These are phyloP conservation scores for Cyclospora cayetanensis DNA, from an alignment of 169 alveolate genomes.

Conservation along the genomic window DNA sequence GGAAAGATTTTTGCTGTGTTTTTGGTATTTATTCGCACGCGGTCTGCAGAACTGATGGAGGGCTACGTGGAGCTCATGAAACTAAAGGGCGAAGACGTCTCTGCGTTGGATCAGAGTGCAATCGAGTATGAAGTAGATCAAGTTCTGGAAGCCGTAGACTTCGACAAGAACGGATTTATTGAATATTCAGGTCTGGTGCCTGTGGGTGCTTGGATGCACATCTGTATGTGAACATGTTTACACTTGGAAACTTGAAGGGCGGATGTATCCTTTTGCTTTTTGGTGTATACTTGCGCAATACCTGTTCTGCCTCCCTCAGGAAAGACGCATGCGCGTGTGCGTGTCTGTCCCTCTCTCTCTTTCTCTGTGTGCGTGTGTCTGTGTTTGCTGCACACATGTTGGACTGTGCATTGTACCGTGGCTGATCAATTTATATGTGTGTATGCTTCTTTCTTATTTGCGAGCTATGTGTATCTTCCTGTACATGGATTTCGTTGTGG, in stretches of 20 bases:
- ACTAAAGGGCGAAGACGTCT: constrained; percentile 85
- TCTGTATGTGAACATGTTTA: background rate
- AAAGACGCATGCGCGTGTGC: too few relatives aligned
- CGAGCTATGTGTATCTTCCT: too few relatives aligned
- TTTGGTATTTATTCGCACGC: background rate
- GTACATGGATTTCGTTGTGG: too few relatives aligned
- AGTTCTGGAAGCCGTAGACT: constrained; percentile 86
- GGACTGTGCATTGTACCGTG: too few relatives aligned
- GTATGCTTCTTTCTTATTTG: too few relatives aligned
- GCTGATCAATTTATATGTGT: too few relatives aligned
- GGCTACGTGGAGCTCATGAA: constrained; percentile 87
- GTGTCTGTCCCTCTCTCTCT: too few relatives aligned
- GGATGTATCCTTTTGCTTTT: background rate
- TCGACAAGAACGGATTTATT: constrained; percentile 89
- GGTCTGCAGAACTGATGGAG: constrained; percentile 86
- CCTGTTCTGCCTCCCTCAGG: too few relatives aligned
- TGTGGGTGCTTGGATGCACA: background rate
- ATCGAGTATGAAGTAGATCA: constrained; percentile 89
- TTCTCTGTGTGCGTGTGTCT: too few relatives aligned
- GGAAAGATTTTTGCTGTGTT: background rate
- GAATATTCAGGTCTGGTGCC: constrained; percentile 84
- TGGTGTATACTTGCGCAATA: too few relatives aligned
- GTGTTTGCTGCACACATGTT: too few relatives aligned
- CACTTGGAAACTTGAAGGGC: background rate
- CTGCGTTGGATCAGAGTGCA: constrained; percentile 79